Conservation (phyloP, 78 protist genomes). For the Dictyostelium capitatum region DNA sequence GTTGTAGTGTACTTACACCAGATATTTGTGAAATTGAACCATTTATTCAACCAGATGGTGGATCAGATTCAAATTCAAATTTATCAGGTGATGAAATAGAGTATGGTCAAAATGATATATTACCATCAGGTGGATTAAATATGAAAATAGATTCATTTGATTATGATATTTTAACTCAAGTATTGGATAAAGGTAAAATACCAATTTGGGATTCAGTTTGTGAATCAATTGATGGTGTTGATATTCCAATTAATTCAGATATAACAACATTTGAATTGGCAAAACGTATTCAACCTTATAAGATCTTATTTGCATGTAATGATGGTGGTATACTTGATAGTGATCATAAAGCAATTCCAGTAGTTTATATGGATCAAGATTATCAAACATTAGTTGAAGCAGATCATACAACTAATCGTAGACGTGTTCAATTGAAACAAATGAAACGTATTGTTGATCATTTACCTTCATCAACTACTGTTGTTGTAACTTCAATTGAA, state of each 20-base stretch:
- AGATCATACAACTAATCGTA: constrained; percentile 50
- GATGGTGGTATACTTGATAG: constrained; percentile 64
- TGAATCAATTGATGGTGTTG: constrained; percentile 43
- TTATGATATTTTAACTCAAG: constrained; percentile 49
- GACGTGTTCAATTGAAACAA: constrained; percentile 60
- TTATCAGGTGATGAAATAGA: constrained; percentile 46
- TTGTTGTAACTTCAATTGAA: constrained; percentile 49
- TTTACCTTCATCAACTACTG: constrained; percentile 38
- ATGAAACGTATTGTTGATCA: constrained; percentile 64
- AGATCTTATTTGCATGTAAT: constrained; percentile 63
- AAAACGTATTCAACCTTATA: constrained; percentile 65
- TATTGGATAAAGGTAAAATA: constrained; percentile 60
- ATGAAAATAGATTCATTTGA: constrained; percentile 55
- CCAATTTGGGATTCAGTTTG: constrained; percentile 69
- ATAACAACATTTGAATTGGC: constrained; percentile 73
- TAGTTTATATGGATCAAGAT: constrained; percentile 55
- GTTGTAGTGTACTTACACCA: constrained; percentile 38
- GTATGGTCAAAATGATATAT: constrained; percentile 17
- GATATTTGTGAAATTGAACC: constrained; percentile 69
- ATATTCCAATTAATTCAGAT: constrained; percentile 63
- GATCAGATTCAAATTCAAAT: not conserved
- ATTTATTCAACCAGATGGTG: not conserved
- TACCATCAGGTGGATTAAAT: constrained; percentile 46
- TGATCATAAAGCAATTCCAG: constrained; percentile 70
- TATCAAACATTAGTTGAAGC: constrained; percentile 26